Base-by-base conservation (phyloP, 257 asterid genomes). In the Sherardia arvensis region DNA sequence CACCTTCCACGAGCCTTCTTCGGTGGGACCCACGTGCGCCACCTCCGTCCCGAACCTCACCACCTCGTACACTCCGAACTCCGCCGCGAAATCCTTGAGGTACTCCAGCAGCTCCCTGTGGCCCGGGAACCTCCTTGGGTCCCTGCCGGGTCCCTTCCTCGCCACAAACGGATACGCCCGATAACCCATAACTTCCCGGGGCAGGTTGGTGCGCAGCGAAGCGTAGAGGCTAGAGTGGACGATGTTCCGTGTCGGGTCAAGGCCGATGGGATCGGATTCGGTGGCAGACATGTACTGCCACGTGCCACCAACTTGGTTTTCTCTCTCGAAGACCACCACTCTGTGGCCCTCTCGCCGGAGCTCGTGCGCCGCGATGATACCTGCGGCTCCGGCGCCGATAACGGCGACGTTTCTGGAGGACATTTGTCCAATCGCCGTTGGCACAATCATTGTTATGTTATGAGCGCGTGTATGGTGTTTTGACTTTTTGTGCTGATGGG, bases 351-450 rank as follows among this genome's bases (percentile, higher is more conserved):
- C 95, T 12, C 77, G 82, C 17, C 79, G 74, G 73, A 92, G 96
- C 62, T 92, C 96, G 5, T 86, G 77, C 34, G 99, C 97, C 14
- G 97, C 79, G 67, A 76, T 75, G 0, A 92, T 85, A n/a, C 95
- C 98, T 47, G 95, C 93, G 10, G 97, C 95, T 0, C 98, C 98
- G 60, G 97, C 98, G 10, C 95, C 97, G 70, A 92, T 85, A 62
- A 88, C 97, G 77, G 97, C 98, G 71, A 86, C 95, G 69, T 69
- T 81, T 74, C 79, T 72, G 68, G 84, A 67, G 33, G 80, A 75
- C 81, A 73, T 72, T 3, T 66, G 49, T 49, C 47, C 64, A 65
- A 57, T 6, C 0, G 72, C 61, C n/a, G 47, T 76, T 56, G 71
- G 78, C 49, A 79, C 64, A 10, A 57, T 58, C 90, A 81, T 83